Evolutionary conservation across 148 eudicot genomes (phyloP).

Genomic region (Persicaria maculosa): DNA sequence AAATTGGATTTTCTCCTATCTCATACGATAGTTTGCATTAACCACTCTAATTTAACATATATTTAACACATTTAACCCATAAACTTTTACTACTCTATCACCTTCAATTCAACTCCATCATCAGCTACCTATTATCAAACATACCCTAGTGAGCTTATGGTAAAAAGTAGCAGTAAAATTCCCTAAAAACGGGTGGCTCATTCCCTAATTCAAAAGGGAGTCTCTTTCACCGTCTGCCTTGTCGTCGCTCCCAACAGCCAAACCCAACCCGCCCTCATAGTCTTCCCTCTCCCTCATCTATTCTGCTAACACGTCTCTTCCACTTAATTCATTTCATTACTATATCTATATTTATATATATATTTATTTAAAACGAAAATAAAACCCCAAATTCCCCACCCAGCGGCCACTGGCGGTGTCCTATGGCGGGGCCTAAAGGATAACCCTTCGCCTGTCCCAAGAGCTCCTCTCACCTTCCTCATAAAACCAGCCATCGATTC

Average conservation of each 20-base stretch:
- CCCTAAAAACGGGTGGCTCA: neutral
- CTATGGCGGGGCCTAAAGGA: slow-evolving; percentile 11
- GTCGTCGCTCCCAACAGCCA: neutral
- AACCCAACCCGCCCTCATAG: neutral
- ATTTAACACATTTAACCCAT: too few relatives aligned
- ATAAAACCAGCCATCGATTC: neutral
- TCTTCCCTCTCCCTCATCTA: neutral
- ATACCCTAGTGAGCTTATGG: too few relatives aligned
- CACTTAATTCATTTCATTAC: neutral
- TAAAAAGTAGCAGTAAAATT: too few relatives aligned
- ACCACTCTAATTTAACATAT: too few relatives aligned
- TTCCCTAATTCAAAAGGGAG: neutral
- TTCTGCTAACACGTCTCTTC: neutral
- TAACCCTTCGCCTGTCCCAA: slow-evolving; percentile 7
- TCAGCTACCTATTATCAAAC: too few relatives aligned
- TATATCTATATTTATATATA: neutral
- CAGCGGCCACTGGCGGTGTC: neutral
- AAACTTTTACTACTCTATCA: too few relatives aligned
- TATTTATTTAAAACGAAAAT: neutral
- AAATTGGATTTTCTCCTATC: too few relatives aligned
- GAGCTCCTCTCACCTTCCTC: neutral
- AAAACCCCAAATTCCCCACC: neutral
- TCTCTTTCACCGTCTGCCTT: neutral
- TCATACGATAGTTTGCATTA: too few relatives aligned
- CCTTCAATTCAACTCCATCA: too few relatives aligned